Evolutionary conservation across 768 basidiomycete species (phyloP).

Genomic region (Tylopilus rubrobrunneus): DNA sequence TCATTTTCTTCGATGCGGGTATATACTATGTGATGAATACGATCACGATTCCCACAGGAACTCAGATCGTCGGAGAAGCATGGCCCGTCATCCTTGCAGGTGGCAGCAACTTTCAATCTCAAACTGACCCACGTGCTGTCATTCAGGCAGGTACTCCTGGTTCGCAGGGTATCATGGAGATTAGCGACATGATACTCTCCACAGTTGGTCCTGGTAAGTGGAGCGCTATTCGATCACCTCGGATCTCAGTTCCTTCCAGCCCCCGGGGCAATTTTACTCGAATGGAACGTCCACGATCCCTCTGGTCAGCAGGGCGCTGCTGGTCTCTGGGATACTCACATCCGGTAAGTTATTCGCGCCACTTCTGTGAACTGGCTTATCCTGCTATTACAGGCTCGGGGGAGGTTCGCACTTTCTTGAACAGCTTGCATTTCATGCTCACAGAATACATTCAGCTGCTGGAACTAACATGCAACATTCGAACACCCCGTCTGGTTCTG

Average conservation of each 20-base stretch:
- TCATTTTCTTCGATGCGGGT: conserved; percentile 77
- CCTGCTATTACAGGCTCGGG: conserved; percentile 18
- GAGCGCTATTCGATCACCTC: neutral
- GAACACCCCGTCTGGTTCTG: conserved; percentile 42
- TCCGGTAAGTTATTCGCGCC: conserved; percentile 24
- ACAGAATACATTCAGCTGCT: conserved; percentile 31
- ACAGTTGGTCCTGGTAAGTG: conserved; percentile 45
- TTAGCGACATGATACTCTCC: conserved; percentile 60
- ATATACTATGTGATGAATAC: conserved; percentile 45
- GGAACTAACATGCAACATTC: conserved; percentile 49
- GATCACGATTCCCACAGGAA: conserved; percentile 44
- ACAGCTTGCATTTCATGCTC: neutral
- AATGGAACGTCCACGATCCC: conserved; percentile 61
- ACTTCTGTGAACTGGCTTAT: neutral
- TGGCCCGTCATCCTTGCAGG: conserved; percentile 46
- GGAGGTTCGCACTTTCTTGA: conserved; percentile 16
- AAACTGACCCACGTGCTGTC: conserved; percentile 35
- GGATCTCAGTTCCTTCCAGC: conserved; percentile 17
- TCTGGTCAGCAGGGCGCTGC: conserved; percentile 45
- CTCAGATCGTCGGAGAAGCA: conserved; percentile 48
- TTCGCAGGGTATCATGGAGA: conserved; percentile 54
- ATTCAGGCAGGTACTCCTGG: conserved; percentile 42
- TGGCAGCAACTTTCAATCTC: conserved; percentile 39
- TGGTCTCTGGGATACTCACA: conserved; percentile 48
- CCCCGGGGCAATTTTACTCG: conserved; percentile 45